Evolutionary conservation across 1,139 yeast species (phyloP).

Genomic region (Blastobotrys serpentis): DNA sequence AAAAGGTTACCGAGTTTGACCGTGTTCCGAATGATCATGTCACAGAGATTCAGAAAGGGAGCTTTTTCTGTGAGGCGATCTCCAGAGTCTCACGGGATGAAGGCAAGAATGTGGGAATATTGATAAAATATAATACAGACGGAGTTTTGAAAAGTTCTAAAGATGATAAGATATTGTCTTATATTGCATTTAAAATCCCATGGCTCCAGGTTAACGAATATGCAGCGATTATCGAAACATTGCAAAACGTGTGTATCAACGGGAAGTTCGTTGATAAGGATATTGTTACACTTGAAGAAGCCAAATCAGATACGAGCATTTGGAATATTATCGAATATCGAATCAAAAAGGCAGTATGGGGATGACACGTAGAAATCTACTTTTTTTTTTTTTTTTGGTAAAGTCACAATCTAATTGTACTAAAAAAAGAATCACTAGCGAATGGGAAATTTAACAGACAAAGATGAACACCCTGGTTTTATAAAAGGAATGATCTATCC

Average conservation of each 20-base stretch:
- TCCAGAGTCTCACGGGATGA: conserved; percentile 31
- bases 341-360: conserved; percentile 42
- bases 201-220: conserved; percentile 24
- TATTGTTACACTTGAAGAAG: conserved; percentile 38
- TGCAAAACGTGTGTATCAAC: conserved; percentile 35
- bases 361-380: conserved; percentile 3
- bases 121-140: conserved; percentile 26
- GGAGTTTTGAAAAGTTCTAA: conserved; percentile 3
- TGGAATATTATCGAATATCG: conserved; percentile 39
- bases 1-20: conserved; percentile 26
- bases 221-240: conserved; percentile 30
- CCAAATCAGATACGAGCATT: conserved; percentile 36
- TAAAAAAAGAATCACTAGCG: too few species aligned
- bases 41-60: conserved; percentile 24
- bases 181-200: conserved; percentile 36
- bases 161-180: background rate
- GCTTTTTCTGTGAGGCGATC: conserved; percentile 28
- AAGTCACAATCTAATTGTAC: too few species aligned
- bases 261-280: conserved; percentile 32
- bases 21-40: conserved; percentile 22
- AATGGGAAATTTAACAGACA: too few species aligned
- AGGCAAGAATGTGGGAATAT: conserved; percentile 25
- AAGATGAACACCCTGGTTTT: too few species aligned
- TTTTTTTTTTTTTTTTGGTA: too few species aligned
- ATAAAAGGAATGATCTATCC: too few species aligned